Evolutionary conservation across 805 yeast species (phyloP), one percentile per base, ranked within the genome.

Genomic region (Candida stauntonica): DNA sequence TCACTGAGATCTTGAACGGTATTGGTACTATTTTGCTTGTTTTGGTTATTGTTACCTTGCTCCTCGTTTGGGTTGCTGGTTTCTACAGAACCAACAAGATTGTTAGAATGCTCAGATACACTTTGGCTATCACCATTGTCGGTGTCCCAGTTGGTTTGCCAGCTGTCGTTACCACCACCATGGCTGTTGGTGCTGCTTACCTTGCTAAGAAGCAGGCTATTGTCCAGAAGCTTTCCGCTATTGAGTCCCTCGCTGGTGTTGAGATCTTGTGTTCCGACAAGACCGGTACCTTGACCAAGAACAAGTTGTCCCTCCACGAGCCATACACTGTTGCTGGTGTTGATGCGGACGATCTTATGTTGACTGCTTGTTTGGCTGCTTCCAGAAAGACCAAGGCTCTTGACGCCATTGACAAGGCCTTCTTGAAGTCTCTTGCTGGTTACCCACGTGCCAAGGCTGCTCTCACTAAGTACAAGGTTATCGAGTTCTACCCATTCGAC

Each of bases 181-280:
- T 88, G 96, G 97, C 97, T 68, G 97, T 89, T 70, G 97, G 97
- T 81, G 97, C 96, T 67, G 96, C 96, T 64, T 86, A 88, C 83
- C 75, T 88, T 63, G 96, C 96, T 60, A 86, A 87, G 79, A 88
- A 87, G 72, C 86, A 86, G 72, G 96, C 96, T 57, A 88, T 88
- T 76, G 97, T 88, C 60, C 96, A 88, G 72, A 88, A 88, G 67
- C 77, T 88, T 62, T 85, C 95, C 67, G 96, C 96, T 54, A 88
- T 88, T 72, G 97, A 88, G 73, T 88, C 96, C 49, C 75, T 88
- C 57, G 97, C 96, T 53, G 96, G 96, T 81, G 96, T 88, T 62
- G 96, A 89, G 73, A 86, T 88, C 70, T 77, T 88, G 67, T 88
- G 97, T 81, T 88, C 96, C 59, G 97, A 88, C 73, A 88, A 88